These are phyloP conservation scores for Ampelomyces quisqualis DNA, from an alignment of 2,329 filamentous ascomycete genomes.

Conservation along the genomic window DNA sequence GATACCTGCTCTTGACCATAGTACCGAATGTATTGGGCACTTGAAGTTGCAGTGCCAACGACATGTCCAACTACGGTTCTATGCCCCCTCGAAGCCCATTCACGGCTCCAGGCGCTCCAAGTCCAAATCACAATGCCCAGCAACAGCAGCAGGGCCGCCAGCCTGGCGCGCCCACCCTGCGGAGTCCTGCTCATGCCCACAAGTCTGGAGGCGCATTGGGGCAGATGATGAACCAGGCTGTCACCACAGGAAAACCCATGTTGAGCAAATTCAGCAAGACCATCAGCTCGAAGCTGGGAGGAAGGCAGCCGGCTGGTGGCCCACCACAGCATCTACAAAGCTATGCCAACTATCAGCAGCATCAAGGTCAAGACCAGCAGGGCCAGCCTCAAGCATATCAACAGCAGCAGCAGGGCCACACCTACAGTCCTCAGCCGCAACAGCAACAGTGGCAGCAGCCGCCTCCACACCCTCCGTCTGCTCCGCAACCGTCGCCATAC, in stretches of 20 bases:
- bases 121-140: constrained; percentile 19
- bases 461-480: constrained; percentile 12
- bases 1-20: no score
- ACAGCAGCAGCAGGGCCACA: constrained; percentile 15
- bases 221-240: constrained; percentile 39
- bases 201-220: constrained; percentile 30
- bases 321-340: constrained; percentile 35
- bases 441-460: constrained; percentile 5
- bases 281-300: constrained; percentile 37
- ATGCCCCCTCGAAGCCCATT: constrained; percentile 33
- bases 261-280: constrained; percentile 41
- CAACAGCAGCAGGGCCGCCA: constrained; percentile 24
- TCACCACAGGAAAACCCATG: constrained; percentile 41
- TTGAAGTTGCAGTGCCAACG: no score
- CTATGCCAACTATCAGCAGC: constrained; percentile 37
- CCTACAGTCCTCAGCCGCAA: constrained; percentile 16
- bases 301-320: constrained; percentile 22
- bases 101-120: constrained; percentile 21
- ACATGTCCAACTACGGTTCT: constrained; percentile 40
- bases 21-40: no score
- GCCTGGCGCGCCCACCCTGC: constrained; percentile 16
- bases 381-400: constrained; percentile 19
- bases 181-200: constrained; percentile 14
- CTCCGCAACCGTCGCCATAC: constrained; percentile 30
- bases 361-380: constrained; percentile 16